Conservation (phyloP, 2,329 filamentous ascomycete species). For the Pseudopyricularia cyperi region DNA sequence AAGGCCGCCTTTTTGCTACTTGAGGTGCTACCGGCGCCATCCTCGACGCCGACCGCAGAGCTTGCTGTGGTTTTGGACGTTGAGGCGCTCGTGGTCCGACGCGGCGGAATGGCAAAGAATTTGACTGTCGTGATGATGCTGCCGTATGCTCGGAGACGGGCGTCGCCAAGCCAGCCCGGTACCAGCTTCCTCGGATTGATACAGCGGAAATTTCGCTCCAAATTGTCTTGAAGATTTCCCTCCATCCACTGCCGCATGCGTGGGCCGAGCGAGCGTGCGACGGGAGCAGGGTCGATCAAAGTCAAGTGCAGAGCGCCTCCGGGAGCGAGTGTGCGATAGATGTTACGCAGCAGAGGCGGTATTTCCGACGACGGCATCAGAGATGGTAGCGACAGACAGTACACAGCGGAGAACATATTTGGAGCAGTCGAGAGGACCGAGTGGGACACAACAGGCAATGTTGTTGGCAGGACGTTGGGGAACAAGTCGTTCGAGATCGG, state of each 20-base stretch:
- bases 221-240: conserved; percentile 42
- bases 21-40: not conserved
- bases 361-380: conserved; percentile 43
- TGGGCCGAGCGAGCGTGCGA: conserved; percentile 41
- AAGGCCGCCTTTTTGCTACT: conserved; percentile 12
- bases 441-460: conserved; percentile 23
- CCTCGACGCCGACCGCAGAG: not conserved
- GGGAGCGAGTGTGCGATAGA: conserved; percentile 40
- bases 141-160: conserved; percentile 32
- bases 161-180: conserved; percentile 44
- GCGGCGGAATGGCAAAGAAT: conserved; percentile 29
- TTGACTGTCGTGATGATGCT: conserved; percentile 34
- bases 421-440: conserved; percentile 23
- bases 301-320: conserved; percentile 45
- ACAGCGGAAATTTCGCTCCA: conserved; percentile 46
- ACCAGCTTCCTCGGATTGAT: conserved; percentile 45
- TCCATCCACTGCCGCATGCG: conserved; percentile 48
- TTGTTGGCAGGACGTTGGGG: conserved; percentile 25
- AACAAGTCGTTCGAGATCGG: conserved; percentile 24
- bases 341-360: conserved; percentile 39
- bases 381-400: conserved; percentile 42
- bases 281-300: conserved; percentile 49
- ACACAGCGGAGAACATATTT: conserved; percentile 32
- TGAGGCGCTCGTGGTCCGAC: not conserved
- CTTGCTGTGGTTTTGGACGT: not conserved